phyloP scores from a whole-genome alignment of 768 basidiomycete species.

The Leccinum subgranulosum region DNA sequence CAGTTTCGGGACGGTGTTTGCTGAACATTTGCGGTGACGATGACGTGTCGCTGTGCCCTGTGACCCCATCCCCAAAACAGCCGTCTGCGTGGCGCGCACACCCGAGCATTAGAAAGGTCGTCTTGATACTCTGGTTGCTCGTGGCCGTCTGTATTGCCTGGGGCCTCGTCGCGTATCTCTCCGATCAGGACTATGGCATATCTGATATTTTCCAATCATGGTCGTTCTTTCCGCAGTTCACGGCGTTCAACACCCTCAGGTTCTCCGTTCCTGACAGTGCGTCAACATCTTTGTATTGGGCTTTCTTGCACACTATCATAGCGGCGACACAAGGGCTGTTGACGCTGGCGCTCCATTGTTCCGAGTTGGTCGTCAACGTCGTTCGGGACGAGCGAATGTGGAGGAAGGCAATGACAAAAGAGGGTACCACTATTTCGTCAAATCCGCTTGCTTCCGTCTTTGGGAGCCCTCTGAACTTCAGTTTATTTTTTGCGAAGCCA shows the following conservation, averaged over 20 bases:
- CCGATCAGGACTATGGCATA: too few relatives aligned
- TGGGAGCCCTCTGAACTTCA: slow-evolving; percentile 12
- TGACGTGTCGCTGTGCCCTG: slow-evolving; percentile 5
- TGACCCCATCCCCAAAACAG: slow-evolving; percentile 12
- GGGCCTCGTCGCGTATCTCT: slow-evolving; percentile 2
- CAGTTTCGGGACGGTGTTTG: slow-evolving; percentile 25
- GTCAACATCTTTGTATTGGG: slow-evolving; percentile 17
- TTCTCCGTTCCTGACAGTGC: too few relatives aligned
- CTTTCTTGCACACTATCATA: slow-evolving; percentile 23
- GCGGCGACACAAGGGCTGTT: slow-evolving; percentile 24
- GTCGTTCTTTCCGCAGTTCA: too few relatives aligned
- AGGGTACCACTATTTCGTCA: slow-evolving; percentile 13
- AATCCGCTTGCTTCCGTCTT: slow-evolving; percentile 23
- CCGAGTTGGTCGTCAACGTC: slow-evolving; percentile 28
- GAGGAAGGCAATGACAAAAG: slow-evolving; percentile 19
- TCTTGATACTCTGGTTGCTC: slow-evolving; percentile 23
- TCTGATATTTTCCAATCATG: too few relatives aligned
- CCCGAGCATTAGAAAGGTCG: slow-evolving; percentile 18
- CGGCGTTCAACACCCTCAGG: too few relatives aligned
- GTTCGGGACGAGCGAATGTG: slow-evolving; percentile 20
- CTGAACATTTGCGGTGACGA: slow-evolving; percentile 14
- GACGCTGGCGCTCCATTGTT: slow-evolving; percentile 27
- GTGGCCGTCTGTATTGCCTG: slow-evolving; percentile 19
- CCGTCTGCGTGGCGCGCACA: slow-evolving; percentile 30
- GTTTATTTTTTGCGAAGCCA: slow-evolving; percentile 20